These are phyloP conservation scores for Serendipita sp. DNA, from an alignment of 768 basidiomycete genomes.

Conservation along the genomic window DNA sequence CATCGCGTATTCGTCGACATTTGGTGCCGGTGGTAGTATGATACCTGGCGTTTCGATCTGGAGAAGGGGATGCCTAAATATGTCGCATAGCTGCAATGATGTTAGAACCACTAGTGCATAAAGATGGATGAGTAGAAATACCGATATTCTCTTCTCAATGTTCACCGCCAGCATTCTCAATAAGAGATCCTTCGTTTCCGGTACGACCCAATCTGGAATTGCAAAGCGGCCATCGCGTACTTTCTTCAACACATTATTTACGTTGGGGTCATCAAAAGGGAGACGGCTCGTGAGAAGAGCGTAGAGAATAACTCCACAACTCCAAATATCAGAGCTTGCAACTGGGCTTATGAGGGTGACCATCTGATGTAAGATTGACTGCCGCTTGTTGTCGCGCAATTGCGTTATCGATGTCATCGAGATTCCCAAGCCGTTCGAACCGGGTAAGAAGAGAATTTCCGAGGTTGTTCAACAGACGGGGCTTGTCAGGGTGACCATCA, in stretches of 20 bases:
- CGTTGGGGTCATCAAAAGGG: constrained; percentile 87
- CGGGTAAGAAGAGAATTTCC: too few species aligned
- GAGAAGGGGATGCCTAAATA: constrained; percentile 77
- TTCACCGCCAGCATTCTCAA: constrained; percentile 80
- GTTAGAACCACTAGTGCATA: neutral
- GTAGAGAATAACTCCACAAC: constrained; percentile 85
- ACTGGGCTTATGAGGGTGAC: too few species aligned
- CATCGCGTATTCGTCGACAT: constrained; percentile 23
- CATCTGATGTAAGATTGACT: too few species aligned
- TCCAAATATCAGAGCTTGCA: constrained; percentile 89
- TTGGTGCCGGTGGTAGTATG: constrained; percentile 14
- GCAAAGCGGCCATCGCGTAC: constrained; percentile 78
- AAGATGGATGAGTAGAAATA: constrained; percentile 21
- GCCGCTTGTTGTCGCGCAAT: too few species aligned
- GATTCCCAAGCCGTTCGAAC: too few species aligned
- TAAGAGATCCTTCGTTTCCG: constrained; percentile 72
- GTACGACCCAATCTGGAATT: constrained; percentile 65
- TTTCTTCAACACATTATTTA: constrained; percentile 57
- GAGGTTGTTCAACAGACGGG: neutral
- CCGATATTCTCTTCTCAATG: constrained; percentile 61
- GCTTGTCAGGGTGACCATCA: too few species aligned
- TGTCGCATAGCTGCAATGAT: constrained; percentile 57
- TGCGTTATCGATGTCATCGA: too few species aligned
- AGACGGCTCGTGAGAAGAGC: constrained; percentile 79
- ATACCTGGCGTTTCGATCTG: constrained; percentile 34